Conservation (phyloP, 257 asterid genomes). For the Thymus mandschuricus region DNA sequence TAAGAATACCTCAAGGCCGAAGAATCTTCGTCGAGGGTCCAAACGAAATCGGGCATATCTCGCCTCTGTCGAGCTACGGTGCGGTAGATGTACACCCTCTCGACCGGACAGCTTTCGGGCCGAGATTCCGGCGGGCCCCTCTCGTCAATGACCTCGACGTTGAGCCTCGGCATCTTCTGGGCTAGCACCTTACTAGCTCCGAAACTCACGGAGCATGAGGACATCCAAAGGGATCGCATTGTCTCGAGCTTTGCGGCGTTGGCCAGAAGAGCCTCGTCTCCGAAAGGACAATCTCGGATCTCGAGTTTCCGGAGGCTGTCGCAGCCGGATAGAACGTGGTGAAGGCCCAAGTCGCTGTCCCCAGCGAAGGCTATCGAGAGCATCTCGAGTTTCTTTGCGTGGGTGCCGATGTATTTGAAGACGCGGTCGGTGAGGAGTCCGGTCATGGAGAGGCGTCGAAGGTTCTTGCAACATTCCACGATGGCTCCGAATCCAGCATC, state of each 20-base stretch:
- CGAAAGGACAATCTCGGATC: conserved; percentile 95
- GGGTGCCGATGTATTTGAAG: conserved; percentile 73
- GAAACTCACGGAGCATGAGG: conserved; percentile 86
- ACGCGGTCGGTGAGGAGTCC: conserved; percentile 89
- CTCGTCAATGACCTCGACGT: conserved; percentile 94
- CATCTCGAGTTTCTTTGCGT: conserved; percentile 93
- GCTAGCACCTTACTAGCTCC: conserved; percentile 92
- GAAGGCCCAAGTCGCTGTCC: conserved; percentile 85
- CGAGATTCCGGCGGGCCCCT: conserved; percentile 77
- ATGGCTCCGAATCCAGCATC: conserved; percentile 96
- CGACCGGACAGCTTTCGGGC: conserved; percentile 76
- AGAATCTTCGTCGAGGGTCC: conserved; percentile 70
- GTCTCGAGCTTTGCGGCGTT: conserved; percentile 97
- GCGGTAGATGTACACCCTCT: conserved; percentile 78
- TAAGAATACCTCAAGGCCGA: conserved; percentile 43
- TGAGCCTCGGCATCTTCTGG: conserved; percentile 79
- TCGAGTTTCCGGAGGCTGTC: conserved; percentile 87
- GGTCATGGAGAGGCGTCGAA: conserved; percentile 83
- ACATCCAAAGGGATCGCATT: conserved; percentile 99
- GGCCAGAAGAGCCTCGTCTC: conserved; percentile 94
- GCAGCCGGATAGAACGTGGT: conserved; percentile 87
- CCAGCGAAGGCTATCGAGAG: conserved; percentile 98
- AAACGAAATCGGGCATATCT: conserved; percentile 86
- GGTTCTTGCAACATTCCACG: conserved; percentile 72
- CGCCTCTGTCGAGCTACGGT: conserved; percentile 80